Base-by-base conservation (phyloP, 2,329 filamentous ascomycete species). In the Colletotrichum musae region DNA sequence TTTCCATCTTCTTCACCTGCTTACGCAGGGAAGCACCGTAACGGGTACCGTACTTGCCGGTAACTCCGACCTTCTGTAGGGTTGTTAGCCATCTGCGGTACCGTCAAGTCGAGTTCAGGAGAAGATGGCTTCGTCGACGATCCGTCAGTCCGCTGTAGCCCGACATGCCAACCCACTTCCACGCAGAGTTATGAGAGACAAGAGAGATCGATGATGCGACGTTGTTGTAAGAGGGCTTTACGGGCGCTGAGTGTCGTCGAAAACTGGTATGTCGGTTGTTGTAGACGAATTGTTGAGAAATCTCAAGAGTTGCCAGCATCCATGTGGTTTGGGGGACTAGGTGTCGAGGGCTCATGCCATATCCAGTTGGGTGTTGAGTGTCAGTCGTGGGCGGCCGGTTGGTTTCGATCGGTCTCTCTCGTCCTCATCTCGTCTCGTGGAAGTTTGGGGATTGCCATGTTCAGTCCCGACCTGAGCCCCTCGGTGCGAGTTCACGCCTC, bases 21-120 rank as follows among this genome's bases (percentile, higher is more conserved):
- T 98, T 98, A 88, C 95, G 94, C 87, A 98, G 94, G 81, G 96
- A 98, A 84, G 96, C 95, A 95, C 95, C 96, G 87, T 97, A 97
- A 91, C 94, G 95, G 78, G 93, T 95, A 90, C 95, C 95, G 88
- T 97, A 98, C 92, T 97, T 97, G 63, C 73, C 94, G 89, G 95
- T 98, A 85, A 98, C 95, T 85, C 94, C 94, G 91, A 97, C 94
- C 93, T 97, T 97, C 93, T 94, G 41, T 71, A 28, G 24, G 60
- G 60, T 65, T 68, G 68, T 72, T 68, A 68, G 70, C 39, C 36
- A 70, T 71, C 60, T 69, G 51, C 21, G 51, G 7, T 18, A 9
- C 18, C 3, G 16, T 41, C 26, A 13, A 36, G 9, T 3, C 12
- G n/a, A n/a, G 39, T 32, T 36, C 52, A 45, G 5, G 4, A 6